phyloP scores from a whole-genome alignment of 805 yeast species.

The Yarrowia osloensis region DNA sequence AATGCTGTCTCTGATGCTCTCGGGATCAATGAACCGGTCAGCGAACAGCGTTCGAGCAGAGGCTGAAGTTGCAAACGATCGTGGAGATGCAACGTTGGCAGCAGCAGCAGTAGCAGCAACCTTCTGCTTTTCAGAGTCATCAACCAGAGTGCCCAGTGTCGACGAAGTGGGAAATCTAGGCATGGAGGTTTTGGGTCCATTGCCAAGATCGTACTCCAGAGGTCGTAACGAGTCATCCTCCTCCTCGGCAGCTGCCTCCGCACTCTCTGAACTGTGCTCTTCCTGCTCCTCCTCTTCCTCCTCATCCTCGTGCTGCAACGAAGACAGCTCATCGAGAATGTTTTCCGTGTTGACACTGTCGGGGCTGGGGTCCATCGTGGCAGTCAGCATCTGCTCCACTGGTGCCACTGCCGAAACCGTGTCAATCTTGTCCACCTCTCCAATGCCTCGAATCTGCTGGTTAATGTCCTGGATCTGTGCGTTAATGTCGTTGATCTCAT shows the following conservation, averaged over 20 bases:
- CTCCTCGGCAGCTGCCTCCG: neutral
- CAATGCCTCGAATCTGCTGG: constrained; percentile 15
- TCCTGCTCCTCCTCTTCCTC: neutral
- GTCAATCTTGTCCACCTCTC: constrained; percentile 5
- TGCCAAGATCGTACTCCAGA: constrained; percentile 10
- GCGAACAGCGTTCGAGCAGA: constrained; percentile 20
- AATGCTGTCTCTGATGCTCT: constrained; percentile 14
- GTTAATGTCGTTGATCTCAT: constrained; percentile 19
- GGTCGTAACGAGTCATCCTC: constrained; percentile 6
- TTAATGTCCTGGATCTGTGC: constrained; percentile 23
- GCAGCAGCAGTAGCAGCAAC: neutral
- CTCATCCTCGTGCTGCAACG: neutral
- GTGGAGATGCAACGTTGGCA: neutral
- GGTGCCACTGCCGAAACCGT: neutral
- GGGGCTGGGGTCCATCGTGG: neutral
- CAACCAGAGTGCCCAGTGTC: constrained; percentile 23
- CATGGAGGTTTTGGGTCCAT: neutral
- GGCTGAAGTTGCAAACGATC: constrained; percentile 21
- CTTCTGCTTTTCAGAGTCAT: neutral
- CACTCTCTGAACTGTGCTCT: neutral
- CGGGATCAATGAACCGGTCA: constrained; percentile 23
- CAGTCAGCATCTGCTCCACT: constrained; percentile 7
- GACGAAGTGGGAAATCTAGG: constrained; percentile 14
- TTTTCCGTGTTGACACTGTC: constrained; percentile 3
- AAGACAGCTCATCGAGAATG: constrained; percentile 11